Evolutionary conservation across 805 yeast species (phyloP).

Genomic region (Metschnikowia colocasiae): DNA sequence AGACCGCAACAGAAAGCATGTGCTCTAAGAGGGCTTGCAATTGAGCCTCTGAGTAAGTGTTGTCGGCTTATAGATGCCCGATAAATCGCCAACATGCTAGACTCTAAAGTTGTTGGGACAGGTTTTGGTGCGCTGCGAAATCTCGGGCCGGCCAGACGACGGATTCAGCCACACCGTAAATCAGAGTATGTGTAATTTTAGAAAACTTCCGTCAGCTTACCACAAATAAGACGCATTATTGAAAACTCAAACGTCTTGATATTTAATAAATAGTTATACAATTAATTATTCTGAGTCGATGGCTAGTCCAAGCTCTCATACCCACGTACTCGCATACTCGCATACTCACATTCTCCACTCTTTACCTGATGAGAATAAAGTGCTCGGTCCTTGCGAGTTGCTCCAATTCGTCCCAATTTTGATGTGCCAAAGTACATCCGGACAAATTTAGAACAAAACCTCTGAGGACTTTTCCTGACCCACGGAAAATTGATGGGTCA

Average conservation of each 20-base stretch:
- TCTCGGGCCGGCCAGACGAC: not conserved
- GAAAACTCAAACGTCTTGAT: too few relatives aligned
- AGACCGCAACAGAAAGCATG: not conserved
- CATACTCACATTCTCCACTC: too few relatives aligned
- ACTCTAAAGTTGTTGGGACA: not conserved
- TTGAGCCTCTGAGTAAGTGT: not conserved
- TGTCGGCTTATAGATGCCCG: not conserved
- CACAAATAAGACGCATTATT: not conserved
- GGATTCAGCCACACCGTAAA: not conserved
- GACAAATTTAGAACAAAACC: constrained; percentile 5
- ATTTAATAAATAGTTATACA: too few relatives aligned
- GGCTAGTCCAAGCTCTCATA: too few relatives aligned
- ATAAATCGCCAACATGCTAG: not conserved
- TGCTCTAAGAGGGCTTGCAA: not conserved
- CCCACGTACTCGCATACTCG: too few relatives aligned
- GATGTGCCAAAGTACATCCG: constrained; percentile 9
- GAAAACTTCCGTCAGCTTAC: not conserved
- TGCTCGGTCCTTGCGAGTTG: not conserved
- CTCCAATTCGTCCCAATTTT: constrained; percentile 8
- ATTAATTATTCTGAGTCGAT: too few relatives aligned
- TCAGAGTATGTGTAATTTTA: not conserved
- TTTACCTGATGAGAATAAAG: not conserved
- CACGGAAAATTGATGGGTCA: constrained; percentile 9
- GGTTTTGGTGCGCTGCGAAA: constrained; percentile 5
- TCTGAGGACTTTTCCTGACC: not conserved